Evolutionary conservation across 306 rosid species (phyloP), one percentile per base, ranked within the genome.

Genomic region (Pyrus bretschneideri): DNA sequence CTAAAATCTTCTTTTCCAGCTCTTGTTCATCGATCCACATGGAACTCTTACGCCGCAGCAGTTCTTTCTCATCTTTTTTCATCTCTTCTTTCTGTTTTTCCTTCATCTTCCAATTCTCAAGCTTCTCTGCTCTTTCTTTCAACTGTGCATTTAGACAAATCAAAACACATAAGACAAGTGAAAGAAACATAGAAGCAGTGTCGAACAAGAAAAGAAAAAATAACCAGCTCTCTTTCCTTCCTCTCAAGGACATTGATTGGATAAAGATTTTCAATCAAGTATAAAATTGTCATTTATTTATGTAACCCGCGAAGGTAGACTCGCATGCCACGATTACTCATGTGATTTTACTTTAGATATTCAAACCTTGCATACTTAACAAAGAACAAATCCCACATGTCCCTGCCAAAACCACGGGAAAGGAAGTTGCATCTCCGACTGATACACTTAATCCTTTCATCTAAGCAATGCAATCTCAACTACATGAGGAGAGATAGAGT

Each of bases 71-170:
- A 81, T 72, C 81, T 57, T 74, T 81, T 85, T 88, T 93, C 83
- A 91, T 91, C 72, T 83, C 86, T 45, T 76, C 85, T 59, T 86
- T 84, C 61, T 0, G 79, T 63, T 80, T 81, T 57, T 83, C 80
- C 82, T 78, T 83, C 93, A 67, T 88, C 81, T 85, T 93, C 97
- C 98, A 93, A 73, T 82, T 46, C 75, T 89, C 97, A 49, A 89
- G 87, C 57, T 91, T 91, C 87, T 85, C 97, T 5, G 81, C 86
- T 85, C 91, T 86, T 81, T 93, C 98, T 86, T 89, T 90, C 78
- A 89, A 73, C 98, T 93, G 86, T 72, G 70, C 44, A 27, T 73
- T 79, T 5, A 30, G 63, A n/a, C 38, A 38, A 44, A 18, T 14
- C 42, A 72, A 25, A 44, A 51, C 27, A 35, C 18, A 10, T 71